Evolutionary conservation across 495 filamentous ascomycete species (phyloP), one percentile per base, ranked within the genome.

Genomic region (Alectoria sarmentosa): DNA sequence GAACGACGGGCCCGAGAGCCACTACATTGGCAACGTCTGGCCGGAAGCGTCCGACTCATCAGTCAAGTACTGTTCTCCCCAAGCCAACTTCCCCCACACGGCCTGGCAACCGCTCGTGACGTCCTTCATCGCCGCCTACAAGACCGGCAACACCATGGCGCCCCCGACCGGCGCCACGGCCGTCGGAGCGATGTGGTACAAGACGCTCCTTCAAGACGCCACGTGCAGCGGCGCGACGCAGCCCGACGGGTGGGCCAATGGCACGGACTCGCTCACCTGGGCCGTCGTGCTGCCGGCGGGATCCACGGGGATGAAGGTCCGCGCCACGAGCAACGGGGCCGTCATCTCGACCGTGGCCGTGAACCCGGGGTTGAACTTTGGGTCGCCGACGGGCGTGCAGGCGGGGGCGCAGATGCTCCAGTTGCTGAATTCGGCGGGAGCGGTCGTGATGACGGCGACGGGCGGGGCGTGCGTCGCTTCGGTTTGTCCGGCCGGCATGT

Each of bases 21-120:
- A 80, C 63, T 81, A 82, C 67, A 73, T 80, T 28, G 79, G 79
- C 1, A 76, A 77, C 26, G 63, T 77, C 30, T 73, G 72, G 69
- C 56, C 63, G 3, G 66, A 73, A 59, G 30, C 67, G 17, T 14
- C 30, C 38, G 72, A 74, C n/a, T 68, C 73, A 44, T 60, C 72
- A 3, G 67, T 70, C 13, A 68, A 64, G 34, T 64, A 64, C 44
- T 77, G 78, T 54, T 65, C 69, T 15, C 73, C 71, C 32, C 62
- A 61, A n/a, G 54, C 60, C 30, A 38, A 62, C 39, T 70, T 60
- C 44, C 58, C 67, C 48, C 77, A 79, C 66, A 69, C 66, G 7
- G 77, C 67, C 34, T 74, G 73, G 75, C 68, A 74, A 41, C 69
- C 62, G 1, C 56, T 75, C 11, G 66, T 79, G 15, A 60, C 70